phyloP scores from a whole-genome alignment of 352 stramenopile species.

The Phytophthora podocarpi region DNA sequence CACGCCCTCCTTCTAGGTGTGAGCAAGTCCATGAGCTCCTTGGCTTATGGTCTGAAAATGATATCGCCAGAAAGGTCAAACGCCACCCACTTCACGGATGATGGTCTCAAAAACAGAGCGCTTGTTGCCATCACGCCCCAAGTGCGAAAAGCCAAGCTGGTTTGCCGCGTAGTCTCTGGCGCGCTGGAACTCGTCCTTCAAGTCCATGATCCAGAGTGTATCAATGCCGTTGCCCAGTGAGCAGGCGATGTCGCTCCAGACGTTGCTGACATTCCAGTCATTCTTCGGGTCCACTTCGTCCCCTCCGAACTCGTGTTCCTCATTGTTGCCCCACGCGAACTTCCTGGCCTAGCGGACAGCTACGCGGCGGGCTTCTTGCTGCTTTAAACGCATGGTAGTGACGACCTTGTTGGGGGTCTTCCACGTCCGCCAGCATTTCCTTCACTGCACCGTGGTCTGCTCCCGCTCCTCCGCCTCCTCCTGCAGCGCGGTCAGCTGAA shows the following conservation, averaged over 20 bases:
- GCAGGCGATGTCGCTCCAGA: conserved; percentile 91
- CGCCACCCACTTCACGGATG: conserved; percentile 97
- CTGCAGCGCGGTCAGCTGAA: background rate
- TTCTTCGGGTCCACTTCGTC: conserved; percentile 94
- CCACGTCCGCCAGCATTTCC: conserved; percentile 94
- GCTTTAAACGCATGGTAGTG: conserved; percentile 18
- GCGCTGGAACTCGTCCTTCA: conserved; percentile 90
- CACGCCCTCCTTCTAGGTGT: conserved; percentile 83
- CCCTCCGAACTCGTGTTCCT: conserved; percentile 93
- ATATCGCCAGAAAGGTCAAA: conserved; percentile 91
- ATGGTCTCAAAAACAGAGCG: conserved; percentile 99
- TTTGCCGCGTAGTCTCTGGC: too few relatives aligned
- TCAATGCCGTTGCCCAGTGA: conserved; percentile 96
- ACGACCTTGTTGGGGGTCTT: conserved; percentile 25
- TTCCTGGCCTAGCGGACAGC: conserved; percentile 70
- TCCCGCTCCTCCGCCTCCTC: too few relatives aligned
- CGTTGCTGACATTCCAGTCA: conserved; percentile 63
- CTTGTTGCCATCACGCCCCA: conserved; percentile 54
- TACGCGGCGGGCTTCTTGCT: conserved; percentile 49
- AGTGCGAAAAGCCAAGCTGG: conserved; percentile 83
- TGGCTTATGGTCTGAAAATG: conserved; percentile 92
- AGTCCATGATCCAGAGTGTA: conserved; percentile 97
- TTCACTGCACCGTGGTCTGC: conserved; percentile 17
- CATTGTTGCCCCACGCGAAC: conserved; percentile 90
- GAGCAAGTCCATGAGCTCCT: conserved; percentile 92